A percentile compares a stretch with the other conserved stretches of the same genome.
These are phyloP conservation scores for Sutorius eximius DNA, from an alignment of 1,284 basidiomycete species.

Conservation along the genomic window DNA sequence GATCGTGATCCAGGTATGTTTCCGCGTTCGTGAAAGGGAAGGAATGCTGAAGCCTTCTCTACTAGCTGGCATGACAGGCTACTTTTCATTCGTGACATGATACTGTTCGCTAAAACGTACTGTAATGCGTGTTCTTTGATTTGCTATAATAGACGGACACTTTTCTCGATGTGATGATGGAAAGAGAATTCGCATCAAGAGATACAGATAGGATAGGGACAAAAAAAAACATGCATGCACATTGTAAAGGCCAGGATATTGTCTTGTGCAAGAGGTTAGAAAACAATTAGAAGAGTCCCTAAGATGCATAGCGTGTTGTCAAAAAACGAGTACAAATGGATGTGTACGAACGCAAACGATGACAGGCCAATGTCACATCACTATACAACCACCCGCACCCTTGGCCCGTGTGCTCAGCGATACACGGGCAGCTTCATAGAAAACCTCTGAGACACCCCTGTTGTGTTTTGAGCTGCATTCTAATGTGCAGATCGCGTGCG, in stretches of 20 bases:
- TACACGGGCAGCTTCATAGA: constrained; percentile 85
- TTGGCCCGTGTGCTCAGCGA: constrained; percentile 74
- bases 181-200: constrained; percentile 11
- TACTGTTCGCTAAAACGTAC: constrained; percentile 23
- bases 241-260: not conserved
- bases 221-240: not conserved
- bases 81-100: constrained; percentile 19
- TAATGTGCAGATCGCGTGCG: constrained; percentile 32
- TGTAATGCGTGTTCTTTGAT: constrained; percentile 22
- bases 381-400: constrained; percentile 55
- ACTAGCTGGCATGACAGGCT: constrained; percentile 34
- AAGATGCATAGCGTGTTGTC: constrained; percentile 16
- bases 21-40: not conserved
- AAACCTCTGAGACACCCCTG: constrained; percentile 89
- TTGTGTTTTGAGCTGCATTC: constrained; percentile 98
- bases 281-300: constrained; percentile 25
- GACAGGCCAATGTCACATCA: constrained; percentile 48
- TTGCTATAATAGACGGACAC: constrained; percentile 29
- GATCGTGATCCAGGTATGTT: constrained; percentile 46
- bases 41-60: constrained; percentile 12
- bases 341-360: not conserved
- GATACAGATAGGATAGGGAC: constrained; percentile 14
- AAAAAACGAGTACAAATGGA: constrained; percentile 3
- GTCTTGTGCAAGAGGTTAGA: not conserved
- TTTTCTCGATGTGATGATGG: not conserved